Base-by-base conservation (phyloP, 768 basidiomycete species). In the Russula sp. region DNA sequence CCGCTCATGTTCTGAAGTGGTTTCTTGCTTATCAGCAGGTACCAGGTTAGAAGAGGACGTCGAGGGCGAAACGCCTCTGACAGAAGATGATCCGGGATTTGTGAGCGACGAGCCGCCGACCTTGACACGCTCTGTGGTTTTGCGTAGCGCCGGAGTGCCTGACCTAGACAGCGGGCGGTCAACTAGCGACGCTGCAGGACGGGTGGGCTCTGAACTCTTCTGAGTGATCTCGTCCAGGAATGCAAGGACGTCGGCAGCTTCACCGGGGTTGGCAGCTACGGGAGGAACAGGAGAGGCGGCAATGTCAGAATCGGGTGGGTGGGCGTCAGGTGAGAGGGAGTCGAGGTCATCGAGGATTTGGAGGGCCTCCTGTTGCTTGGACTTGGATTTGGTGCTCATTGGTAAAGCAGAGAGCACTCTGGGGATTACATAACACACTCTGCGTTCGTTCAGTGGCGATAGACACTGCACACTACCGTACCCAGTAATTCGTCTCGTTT, bases 281-380 rank as follows among this genome's bases (percentile, higher is more conserved):
- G 71, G 69, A 50, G 74, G 63, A 53, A 72, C 71, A 48, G 62
- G 64, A 6, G 67, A 53, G 7, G 71, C 46, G 28, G 69, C 16
- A 48, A 62, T 26, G 10, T 62, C 71, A 52, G 62, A 62, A 56
- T 59, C 58, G 8, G 65, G 71, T 70, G 40, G 54, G 14, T 63
- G 69, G 18, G 74, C 63, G 1, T 73, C 67, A 24, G 77, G 73
- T 16, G 70, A 71, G 28, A 96, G 83, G 34, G 86, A 89, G 73
- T 98, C 95, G 55, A 98, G 89, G 73, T 96, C 94, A 72, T 97
- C 93, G 51, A 98, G 87, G 76, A 98, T 88, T 72, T 88, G 89
- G 24, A 94, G 86, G 24, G 92, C 96, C 75, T 98, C 95, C 71
- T 90, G 82, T 65, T 90, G 85, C 73, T 90, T 92, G 32, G 88